Evolutionary conservation across 179 eudicot genomes (phyloP).

Genomic region (Beta macrorhiza): DNA sequence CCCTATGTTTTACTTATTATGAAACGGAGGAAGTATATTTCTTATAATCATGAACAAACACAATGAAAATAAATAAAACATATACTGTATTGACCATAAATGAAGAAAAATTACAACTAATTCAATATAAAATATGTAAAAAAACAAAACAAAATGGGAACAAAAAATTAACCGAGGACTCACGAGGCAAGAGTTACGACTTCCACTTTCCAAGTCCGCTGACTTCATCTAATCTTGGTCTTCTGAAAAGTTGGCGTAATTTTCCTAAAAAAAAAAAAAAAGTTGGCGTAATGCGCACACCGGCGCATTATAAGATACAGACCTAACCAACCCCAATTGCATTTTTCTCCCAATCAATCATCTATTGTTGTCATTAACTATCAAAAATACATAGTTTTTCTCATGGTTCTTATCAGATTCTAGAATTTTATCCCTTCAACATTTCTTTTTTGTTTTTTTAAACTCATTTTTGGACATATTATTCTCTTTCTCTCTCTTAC

Average conservation of each 20-base stretch:
- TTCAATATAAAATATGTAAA: too few relatives aligned
- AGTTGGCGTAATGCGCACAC: neutral
- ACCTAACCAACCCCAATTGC: neutral
- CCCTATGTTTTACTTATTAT: too few relatives aligned
- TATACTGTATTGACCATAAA: too few relatives aligned
- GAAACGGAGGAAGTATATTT: too few relatives aligned
- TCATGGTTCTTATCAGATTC: slow-evolving; percentile 13
- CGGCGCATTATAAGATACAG: neutral
- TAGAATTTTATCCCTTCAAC: neutral
- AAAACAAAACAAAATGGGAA: neutral
- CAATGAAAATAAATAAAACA: too few relatives aligned
- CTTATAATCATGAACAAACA: too few relatives aligned
- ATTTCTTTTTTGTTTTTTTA: too few relatives aligned
- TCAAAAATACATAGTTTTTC: neutral
- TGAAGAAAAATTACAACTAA: too few relatives aligned
- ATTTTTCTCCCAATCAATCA: neutral
- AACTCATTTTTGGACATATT: too few relatives aligned
- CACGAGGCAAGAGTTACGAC: neutral
- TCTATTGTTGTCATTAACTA: neutral
- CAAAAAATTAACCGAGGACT: neutral
- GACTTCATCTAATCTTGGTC: neutral
- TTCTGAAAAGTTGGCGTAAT: neutral
- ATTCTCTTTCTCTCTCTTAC: neutral
- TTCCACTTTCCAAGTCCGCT: slow-evolving; percentile 5
- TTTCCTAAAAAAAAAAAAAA: too few relatives aligned